Percentiles rank a stretch among this genome's conserved stretches.
phyloP scores from a whole-genome alignment of 108 stramenopile species.

The Cyclotella distinguenda region DNA sequence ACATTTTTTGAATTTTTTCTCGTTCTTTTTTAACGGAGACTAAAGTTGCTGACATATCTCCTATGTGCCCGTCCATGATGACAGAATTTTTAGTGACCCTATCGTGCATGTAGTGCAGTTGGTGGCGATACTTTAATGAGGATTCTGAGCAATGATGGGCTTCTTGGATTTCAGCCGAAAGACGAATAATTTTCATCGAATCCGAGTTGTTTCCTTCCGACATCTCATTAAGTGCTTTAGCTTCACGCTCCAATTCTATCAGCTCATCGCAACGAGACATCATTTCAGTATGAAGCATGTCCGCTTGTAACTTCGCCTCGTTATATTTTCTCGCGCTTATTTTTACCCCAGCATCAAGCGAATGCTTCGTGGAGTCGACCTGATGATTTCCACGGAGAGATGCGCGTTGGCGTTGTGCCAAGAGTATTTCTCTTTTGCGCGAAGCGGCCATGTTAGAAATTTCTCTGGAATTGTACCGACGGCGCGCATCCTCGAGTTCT shows the following conservation, averaged over 20 bases:
- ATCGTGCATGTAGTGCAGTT: conserved; percentile 64
- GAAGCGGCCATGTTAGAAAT: conserved; percentile 36
- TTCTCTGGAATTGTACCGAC: conserved; percentile 36
- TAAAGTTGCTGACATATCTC: conserved; percentile 60
- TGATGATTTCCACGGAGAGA: conserved; percentile 23
- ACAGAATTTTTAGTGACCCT: conserved; percentile 63
- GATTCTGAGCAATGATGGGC: conserved; percentile 47
- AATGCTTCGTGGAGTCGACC: conserved; percentile 26
- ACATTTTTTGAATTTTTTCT: conserved; percentile 40
- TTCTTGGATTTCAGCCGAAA: conserved; percentile 54
- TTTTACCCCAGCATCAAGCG: conserved; percentile 54
- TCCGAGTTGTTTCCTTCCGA: conserved; percentile 57
- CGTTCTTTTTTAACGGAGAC: conserved; percentile 42
- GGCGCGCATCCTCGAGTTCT: conserved; percentile 41
- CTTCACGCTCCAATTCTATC: conserved; percentile 51
- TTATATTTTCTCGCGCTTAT: conserved; percentile 61
- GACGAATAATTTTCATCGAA: conserved; percentile 43
- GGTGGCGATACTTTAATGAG: conserved; percentile 58
- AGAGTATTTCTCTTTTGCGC: conserved; percentile 26
- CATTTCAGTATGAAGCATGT: conserved; percentile 51
- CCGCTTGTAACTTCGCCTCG: conserved; percentile 56
- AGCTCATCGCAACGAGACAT: conserved; percentile 51
- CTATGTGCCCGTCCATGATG: conserved; percentile 57
- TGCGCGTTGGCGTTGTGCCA: conserved; percentile 36
- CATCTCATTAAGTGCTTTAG: conserved; percentile 67